Conservation (phyloP, 1,139 yeast genomes). For the Torulaspora globosa region DNA sequence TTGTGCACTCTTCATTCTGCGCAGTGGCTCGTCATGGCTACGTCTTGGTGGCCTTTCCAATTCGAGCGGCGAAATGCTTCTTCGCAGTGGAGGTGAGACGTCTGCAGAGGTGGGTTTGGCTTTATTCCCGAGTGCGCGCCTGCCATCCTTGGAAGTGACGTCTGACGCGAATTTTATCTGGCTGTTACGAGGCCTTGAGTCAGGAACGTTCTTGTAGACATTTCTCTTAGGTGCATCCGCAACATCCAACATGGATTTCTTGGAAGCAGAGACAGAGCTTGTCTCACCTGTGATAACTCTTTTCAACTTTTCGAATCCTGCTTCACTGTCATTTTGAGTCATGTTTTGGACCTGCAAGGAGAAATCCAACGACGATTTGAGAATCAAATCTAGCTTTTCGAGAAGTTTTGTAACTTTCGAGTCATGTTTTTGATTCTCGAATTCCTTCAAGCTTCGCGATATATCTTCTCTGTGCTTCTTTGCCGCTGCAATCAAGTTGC, state of each 20-base stretch:
- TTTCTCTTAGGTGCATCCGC: conserved; percentile 8
- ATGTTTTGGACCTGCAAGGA: conserved; percentile 26
- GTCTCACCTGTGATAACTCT: conserved; percentile 32
- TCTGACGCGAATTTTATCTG: conserved; percentile 25
- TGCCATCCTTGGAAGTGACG: conserved; percentile 20
- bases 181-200: conserved; percentile 13
- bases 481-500: conserved; percentile 14
- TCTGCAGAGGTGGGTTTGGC: conserved; percentile 2
- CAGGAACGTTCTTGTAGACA: neutral
- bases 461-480: conserved; percentile 19
- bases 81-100: conserved; percentile 4
- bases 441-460: conserved; percentile 11
- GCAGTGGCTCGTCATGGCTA: conserved; percentile 5
- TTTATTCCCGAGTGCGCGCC: conserved; percentile 17
- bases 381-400: conserved; percentile 22
- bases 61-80: neutral
- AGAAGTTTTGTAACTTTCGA: conserved; percentile 11
- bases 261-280: conserved; percentile 9
- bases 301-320: conserved; percentile 23
- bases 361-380: conserved; percentile 28
- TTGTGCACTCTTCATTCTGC: conserved; percentile 6
- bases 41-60: conserved; percentile 1
- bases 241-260: conserved; percentile 27
- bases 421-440: conserved; percentile 11
- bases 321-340: conserved; percentile 12